phyloP scores from a whole-genome alignment of 306 rosid genomes.

The cucumber (Cucumis sativus) region DNA sequence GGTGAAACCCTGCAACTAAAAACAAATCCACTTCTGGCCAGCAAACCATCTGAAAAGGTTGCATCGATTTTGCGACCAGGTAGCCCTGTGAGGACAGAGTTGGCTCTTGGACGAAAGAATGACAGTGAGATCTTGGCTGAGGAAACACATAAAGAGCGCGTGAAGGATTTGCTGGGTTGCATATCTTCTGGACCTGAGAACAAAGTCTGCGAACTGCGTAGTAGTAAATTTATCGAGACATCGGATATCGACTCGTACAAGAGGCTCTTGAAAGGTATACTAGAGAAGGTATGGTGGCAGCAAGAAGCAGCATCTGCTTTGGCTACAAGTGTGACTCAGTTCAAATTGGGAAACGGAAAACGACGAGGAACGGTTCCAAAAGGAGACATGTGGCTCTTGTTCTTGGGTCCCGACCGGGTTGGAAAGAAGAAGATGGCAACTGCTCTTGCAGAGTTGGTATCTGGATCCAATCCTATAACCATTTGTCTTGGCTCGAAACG shows the following conservation, averaged over 20 bases:
- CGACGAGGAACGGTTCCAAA: conserved; percentile 35
- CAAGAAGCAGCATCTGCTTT: conserved; percentile 77
- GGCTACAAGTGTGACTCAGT: conserved; percentile 66
- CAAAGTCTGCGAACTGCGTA: conserved; percentile 39
- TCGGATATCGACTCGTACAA: conserved; percentile 69
- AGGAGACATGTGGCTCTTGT: conserved; percentile 83
- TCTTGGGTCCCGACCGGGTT: conserved; percentile 73
- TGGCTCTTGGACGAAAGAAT: conserved; percentile 66
- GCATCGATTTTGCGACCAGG: conserved; percentile 12
- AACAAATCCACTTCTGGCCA: conserved; percentile 19
- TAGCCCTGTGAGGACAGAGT: conserved; percentile 64
- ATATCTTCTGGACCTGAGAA: conserved; percentile 54
- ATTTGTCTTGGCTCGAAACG: conserved; percentile 47
- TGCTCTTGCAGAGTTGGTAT: conserved; percentile 68
- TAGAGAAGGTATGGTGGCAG: conserved; percentile 99
- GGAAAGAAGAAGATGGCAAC: conserved; percentile 96
- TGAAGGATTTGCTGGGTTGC: conserved; percentile 58
- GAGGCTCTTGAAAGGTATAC: conserved; percentile 54
- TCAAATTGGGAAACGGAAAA: conserved; percentile 65
- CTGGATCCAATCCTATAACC: conserved; percentile 52
- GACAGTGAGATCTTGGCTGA: conserved; percentile 19
- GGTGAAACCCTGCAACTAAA: conserved; percentile 51
- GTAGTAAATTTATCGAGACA: conserved; percentile 26
- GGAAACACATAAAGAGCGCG: conserved; percentile 32
- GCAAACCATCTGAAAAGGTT: conserved; percentile 27